Percentiles rank a stretch among this genome's conserved stretches.
Conservation (phyloP, 441 rosid species). For the Populus hybrid region DNA sequence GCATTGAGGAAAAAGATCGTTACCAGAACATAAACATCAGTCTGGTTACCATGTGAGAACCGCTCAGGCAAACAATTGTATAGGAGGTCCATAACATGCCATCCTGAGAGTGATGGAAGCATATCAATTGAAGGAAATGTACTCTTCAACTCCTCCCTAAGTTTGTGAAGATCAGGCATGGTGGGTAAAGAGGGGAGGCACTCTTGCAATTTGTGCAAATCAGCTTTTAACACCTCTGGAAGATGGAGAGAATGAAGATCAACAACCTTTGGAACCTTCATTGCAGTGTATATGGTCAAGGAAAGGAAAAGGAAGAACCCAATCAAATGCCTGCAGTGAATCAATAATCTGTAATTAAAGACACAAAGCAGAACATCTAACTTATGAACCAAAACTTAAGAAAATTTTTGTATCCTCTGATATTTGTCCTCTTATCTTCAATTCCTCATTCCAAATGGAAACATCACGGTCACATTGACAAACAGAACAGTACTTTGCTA, state of each 20-base stretch:
- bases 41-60: slow-evolving; percentile 63
- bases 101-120: slow-evolving; percentile 41
- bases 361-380: slow-evolving; percentile 3
- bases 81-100: slow-evolving; percentile 78
- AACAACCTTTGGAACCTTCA: slow-evolving; percentile 65
- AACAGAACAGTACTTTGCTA: too few relatives aligned
- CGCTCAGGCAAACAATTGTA: slow-evolving; percentile 84
- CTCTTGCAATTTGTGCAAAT: slow-evolving; percentile 63
- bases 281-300: slow-evolving; percentile 81
- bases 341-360: background rate
- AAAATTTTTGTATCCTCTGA: too few relatives aligned
- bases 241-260: slow-evolving; percentile 79
- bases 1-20: slow-evolving; percentile 7
- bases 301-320: slow-evolving; percentile 91
- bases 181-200: slow-evolving; percentile 69
- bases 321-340: slow-evolving; percentile 80
- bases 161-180: slow-evolving; percentile 50
- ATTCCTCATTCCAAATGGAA: too few relatives aligned
- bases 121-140: slow-evolving; percentile 45
- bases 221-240: slow-evolving; percentile 60
- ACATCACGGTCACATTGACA: too few relatives aligned
- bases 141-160: slow-evolving; percentile 45
- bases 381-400: background rate
- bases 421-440: too few relatives aligned
- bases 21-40: slow-evolving; percentile 83